Evolutionary conservation across 2,329 filamentous ascomycete genomes (phyloP).

Genomic region (Periglandula ipomoeae): DNA sequence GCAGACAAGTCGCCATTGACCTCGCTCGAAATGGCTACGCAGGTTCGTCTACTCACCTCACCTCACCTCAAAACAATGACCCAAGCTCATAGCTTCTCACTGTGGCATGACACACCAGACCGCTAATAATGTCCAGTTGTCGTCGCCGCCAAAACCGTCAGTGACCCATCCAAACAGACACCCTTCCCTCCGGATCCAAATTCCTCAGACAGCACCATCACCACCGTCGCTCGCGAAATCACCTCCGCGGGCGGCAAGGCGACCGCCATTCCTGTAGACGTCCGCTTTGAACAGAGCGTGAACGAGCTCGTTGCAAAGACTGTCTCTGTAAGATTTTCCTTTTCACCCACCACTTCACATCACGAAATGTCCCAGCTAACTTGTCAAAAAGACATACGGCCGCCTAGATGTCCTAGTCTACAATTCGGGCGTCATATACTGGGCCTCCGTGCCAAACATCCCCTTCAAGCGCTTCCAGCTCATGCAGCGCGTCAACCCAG

Average conservation of each 20-base stretch:
- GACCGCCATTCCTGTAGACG: constrained; percentile 60
- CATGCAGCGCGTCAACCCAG: constrained; percentile 66
- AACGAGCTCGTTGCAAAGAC: constrained; percentile 49
- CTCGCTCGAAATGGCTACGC: constrained; percentile 62
- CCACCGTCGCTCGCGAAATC: constrained; percentile 71
- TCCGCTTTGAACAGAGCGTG: constrained; percentile 54
- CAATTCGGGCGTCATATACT: constrained; percentile 81
- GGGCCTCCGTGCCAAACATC: constrained; percentile 64
- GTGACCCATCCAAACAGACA: constrained; percentile 42
- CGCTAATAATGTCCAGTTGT: constrained; percentile 45
- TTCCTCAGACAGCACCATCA: constrained; percentile 66
- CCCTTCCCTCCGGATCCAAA: constrained; percentile 72
- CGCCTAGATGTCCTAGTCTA: constrained; percentile 69
- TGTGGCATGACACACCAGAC: too few relatives aligned
- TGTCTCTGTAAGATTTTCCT: constrained; percentile 22
- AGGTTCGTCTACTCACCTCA: constrained; percentile 36
- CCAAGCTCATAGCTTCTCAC: too few relatives aligned
- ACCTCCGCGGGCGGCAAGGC: constrained; percentile 52
- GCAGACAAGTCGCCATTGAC: constrained; percentile 70
- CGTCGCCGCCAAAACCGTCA: constrained; percentile 67
- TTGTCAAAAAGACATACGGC: constrained; percentile 41
- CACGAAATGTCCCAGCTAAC: too few relatives aligned
- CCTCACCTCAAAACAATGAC: not conserved
- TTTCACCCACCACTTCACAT: not conserved
- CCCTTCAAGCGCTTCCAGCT: constrained; percentile 67